Base-by-base conservation (phyloP, 805 yeast species). In the Saccharomycopsis sp. region DNA sequence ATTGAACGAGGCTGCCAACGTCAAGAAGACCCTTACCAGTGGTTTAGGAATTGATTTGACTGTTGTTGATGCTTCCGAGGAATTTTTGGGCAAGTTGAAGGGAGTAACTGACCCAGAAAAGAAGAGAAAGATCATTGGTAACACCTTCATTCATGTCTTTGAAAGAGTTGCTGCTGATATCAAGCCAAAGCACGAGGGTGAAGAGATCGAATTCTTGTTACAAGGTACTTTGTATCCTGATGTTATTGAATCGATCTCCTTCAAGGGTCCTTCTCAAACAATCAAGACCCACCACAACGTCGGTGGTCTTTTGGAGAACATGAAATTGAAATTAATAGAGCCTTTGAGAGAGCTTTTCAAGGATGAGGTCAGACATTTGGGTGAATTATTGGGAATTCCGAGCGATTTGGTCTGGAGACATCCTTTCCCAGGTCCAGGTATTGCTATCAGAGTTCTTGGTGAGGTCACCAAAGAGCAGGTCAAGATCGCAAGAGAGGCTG, bases 341-440 rank as follows among this genome's bases (percentile, higher is more conserved):
- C 99, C 99, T 58, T 83, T 94, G 73, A 87, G 99, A 76, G 99
- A 94, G 80, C 82, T 94, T 69, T 94, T 94, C 83, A 94, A 94
- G 78, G 99, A 94, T 74, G 99, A 94, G 81, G 99, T 94, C 60
- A 90, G 99, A 76, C 89, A 86, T 68, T 79, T 94, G 66, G 99
- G 99, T 76, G 89, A 90, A 78, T 76, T 94, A 56, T 78, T 94
- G 77, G 97, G 97, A 55, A 93, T 94, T 68, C 96, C 97, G 41
- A 94, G 89, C 70, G 98, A 94, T 68, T 82, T 94, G 67, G 98
- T 94, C 66, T 93, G 98, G 98, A 89, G 99, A 81, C 99, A 94
- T 73, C 99, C 99, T 59, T 94, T 94, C 96, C 99, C 99, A 68
- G 99, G 99, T 72, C 99, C 99, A 73, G 99, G 99, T 79, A 88